Percentiles rank a stretch among this genome's conserved stretches.
phyloP scores from a whole-genome alignment of 371 early-diverging fungal genomes.

The Choanephora cucurbitarum region DNA sequence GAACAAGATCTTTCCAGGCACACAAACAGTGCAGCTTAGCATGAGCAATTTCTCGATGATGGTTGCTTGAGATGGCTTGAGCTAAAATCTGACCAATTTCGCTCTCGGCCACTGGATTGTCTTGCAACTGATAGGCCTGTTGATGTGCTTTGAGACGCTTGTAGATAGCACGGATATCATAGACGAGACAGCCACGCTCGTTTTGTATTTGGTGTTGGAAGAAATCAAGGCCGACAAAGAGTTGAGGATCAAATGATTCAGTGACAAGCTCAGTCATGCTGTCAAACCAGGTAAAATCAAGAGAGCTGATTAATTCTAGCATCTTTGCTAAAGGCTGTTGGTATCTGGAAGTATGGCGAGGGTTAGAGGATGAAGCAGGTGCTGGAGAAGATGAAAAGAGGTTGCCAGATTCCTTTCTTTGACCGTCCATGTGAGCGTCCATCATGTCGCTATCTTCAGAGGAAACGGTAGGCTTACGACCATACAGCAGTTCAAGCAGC shows the following conservation, averaged over 20 bases:
- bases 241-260: conserved; percentile 6
- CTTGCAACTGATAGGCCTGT: conserved; percentile 8
- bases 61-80: conserved; percentile 64
- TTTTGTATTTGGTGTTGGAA: conserved; percentile 40
- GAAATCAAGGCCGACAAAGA: conserved; percentile 27
- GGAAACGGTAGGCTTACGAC: conserved; percentile 15
- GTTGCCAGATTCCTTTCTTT: conserved; percentile 55
- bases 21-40: conserved; percentile 65
- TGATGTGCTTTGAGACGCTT: conserved; percentile 21
- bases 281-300: conserved; percentile 51
- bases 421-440: background rate
- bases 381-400: conserved; percentile 87
- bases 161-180: conserved; percentile 69
- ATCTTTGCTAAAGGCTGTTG: conserved; percentile 57
- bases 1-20: conserved; percentile 83
- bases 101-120: conserved; percentile 30
- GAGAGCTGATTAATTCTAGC: conserved; percentile 56
- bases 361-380: conserved; percentile 35
- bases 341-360: conserved; percentile 3
- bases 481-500: conserved; percentile 67
- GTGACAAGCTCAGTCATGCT: conserved; percentile 5
- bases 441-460: conserved; percentile 32
- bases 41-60: conserved; percentile 60
- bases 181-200: conserved; percentile 60
- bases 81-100: conserved; percentile 59